Percentiles rank a stretch among this genome's conserved stretches.
These are phyloP conservation scores for Linderniella brevidens DNA, from an alignment of 257 asterid genomes.

Conservation along the genomic window DNA sequence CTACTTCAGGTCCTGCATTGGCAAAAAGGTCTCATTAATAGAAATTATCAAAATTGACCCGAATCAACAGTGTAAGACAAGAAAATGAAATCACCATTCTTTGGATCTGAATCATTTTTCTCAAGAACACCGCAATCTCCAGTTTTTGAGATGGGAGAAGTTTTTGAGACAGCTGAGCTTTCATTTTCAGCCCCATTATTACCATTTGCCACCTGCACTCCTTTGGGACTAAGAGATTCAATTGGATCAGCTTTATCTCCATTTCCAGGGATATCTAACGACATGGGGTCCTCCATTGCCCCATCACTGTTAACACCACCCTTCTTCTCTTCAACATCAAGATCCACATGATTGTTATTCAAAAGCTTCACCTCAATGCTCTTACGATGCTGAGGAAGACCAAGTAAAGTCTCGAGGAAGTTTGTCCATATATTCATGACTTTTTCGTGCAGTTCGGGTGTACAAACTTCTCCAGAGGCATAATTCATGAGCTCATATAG, in stretches of 20 bases:
- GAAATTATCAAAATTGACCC: too few species aligned
- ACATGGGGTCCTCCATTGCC: conserved; percentile 18
- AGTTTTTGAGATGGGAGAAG: too few species aligned
- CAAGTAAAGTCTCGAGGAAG: conserved; percentile 62
- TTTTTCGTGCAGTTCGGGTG: conserved; percentile 59
- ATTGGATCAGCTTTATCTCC: conserved; percentile 13
- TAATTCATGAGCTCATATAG: conserved; percentile 54
- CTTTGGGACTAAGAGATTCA: conserved; percentile 13
- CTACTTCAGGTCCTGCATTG: too few species aligned
- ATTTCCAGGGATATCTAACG: conserved; percentile 16
- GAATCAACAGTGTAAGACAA: too few species aligned
- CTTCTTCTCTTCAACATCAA: conserved; percentile 15
- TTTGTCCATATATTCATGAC: conserved; percentile 73
- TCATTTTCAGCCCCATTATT: conserved; percentile 12
- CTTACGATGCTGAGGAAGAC: conserved; percentile 33
- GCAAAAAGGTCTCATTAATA: too few species aligned
- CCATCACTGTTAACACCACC: conserved; percentile 18
- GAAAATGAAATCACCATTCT: too few species aligned
- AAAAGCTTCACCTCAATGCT: conserved; percentile 18
- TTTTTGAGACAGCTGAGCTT: conserved; percentile 6
- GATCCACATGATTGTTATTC: background rate
- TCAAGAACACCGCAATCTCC: too few species aligned
- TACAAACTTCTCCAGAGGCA: conserved; percentile 68
- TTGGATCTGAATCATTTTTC: too few species aligned
- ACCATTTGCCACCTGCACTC: conserved; percentile 17